Conservation (phyloP, 208 protist genomes). For the Angomonas deanei region DNA sequence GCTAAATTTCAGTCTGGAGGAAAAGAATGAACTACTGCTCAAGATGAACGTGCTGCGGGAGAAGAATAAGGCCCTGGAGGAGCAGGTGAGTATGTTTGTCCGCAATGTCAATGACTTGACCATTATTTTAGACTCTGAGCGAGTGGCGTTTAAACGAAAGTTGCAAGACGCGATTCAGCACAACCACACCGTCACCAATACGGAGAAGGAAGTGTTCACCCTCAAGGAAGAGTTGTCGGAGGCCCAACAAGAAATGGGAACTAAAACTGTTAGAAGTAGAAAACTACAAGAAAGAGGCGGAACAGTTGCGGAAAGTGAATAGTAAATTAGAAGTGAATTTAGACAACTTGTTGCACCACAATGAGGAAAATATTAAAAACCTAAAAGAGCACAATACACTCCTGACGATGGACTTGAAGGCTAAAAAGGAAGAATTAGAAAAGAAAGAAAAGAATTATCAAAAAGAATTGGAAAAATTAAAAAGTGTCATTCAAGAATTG, state of each 20-base stretch:
- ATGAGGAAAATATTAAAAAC: constrained; percentile 2
- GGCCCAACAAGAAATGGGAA: neutral
- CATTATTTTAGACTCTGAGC: neutral
- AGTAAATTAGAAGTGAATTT: neutral
- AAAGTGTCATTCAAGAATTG: neutral
- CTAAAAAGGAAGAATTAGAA: neutral
- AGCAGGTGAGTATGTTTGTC: neutral
- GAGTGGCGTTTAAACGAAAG: neutral
- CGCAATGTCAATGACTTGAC: neutral
- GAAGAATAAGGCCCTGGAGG: neutral
- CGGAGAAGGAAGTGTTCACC: neutral
- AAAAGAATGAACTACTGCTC: neutral
- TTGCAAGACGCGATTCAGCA: no score
- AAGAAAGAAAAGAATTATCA: constrained; percentile 1
- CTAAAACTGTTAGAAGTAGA: neutral
- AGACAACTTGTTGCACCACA: neutral
- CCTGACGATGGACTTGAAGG: neutral
- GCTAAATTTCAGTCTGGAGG: neutral
- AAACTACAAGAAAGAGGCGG: neutral
- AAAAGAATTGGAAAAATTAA: neutral
- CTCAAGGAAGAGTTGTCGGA: neutral
- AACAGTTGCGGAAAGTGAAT: neutral
- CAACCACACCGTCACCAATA: no score
- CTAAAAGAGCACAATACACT: neutral
- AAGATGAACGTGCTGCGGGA: neutral